Percentiles rank a stretch among this genome's conserved stretches.
These are phyloP conservation scores for Termitomyces eurrhizus DNA, from an alignment of 768 basidiomycete genomes.

Conservation along the genomic window DNA sequence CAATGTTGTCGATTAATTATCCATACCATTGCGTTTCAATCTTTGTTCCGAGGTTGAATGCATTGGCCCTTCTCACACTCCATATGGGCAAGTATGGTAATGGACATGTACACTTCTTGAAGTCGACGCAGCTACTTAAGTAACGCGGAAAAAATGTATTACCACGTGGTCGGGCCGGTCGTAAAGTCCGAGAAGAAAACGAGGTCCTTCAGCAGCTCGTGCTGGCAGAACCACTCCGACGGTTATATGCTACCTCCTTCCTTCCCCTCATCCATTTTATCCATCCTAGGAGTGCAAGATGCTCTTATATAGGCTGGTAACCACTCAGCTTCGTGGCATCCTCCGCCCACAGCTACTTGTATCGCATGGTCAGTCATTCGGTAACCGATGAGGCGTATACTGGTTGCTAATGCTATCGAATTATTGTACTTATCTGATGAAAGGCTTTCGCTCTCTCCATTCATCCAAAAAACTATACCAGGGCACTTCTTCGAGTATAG, in stretches of 20 bases:
- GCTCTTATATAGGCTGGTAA: conserved; percentile 26
- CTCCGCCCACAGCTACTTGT: conserved; percentile 7
- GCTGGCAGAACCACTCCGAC: background rate
- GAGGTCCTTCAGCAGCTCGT: background rate
- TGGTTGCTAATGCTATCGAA: conserved; percentile 2
- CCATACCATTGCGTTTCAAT: background rate
- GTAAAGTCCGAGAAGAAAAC: background rate
- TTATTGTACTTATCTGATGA: background rate
- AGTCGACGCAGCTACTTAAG: background rate
- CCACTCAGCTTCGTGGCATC: conserved; percentile 21
- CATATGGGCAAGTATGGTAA: background rate
- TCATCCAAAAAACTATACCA: conserved; percentile 23
- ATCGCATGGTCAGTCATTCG: conserved; percentile 15
- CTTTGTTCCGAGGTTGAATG: background rate
- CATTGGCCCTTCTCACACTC: background rate
- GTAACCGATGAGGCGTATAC: conserved; percentile 3
- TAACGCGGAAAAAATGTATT: background rate
- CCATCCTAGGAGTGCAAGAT: conserved; percentile 20
- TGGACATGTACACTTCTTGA: background rate
- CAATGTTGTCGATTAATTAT: background rate
- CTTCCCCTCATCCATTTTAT: background rate
- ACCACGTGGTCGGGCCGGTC: background rate
- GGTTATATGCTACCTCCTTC: conserved; percentile 6
- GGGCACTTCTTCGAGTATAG: conserved; percentile 24
- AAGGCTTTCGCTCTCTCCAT: conserved; percentile 32